phyloP scores from a whole-genome alignment of 2,329 filamentous ascomycete species.

The Neoarthrinium moseri region DNA sequence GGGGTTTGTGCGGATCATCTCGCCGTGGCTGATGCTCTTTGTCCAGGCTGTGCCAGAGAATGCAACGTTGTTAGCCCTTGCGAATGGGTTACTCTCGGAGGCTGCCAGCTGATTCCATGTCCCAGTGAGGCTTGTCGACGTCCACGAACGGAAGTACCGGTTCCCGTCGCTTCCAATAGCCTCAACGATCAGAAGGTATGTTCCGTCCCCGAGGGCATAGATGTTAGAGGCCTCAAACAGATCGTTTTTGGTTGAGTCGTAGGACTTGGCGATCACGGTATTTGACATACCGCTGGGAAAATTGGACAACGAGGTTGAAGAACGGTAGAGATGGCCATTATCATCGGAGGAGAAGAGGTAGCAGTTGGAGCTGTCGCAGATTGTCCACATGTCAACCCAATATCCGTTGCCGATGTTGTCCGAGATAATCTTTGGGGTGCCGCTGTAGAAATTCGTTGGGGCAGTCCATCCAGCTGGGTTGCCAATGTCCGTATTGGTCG shows the following conservation, averaged over 20 bases:
- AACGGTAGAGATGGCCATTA: conserved; percentile 38
- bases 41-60: conserved; percentile 35
- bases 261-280: conserved; percentile 31
- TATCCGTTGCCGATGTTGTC: conserved; percentile 31
- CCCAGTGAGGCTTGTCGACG: conserved; percentile 27
- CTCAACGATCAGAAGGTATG: conserved; percentile 37
- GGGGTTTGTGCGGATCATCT: conserved; percentile 28
- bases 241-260: conserved; percentile 21
- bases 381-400: conserved; percentile 31
- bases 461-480: conserved; percentile 38
- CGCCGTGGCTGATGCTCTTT: conserved; percentile 30
- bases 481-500: conserved; percentile 37
- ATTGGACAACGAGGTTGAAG: conserved; percentile 27
- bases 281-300: conserved; percentile 35
- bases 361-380: conserved; percentile 34
- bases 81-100: conserved; percentile 35
- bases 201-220: conserved; percentile 28
- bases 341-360: conserved; percentile 40
- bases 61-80: conserved; percentile 32
- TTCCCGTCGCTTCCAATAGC: conserved; percentile 29
- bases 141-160: conserved; percentile 39
- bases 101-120: conserved; percentile 32
- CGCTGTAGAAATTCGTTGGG: conserved; percentile 32
- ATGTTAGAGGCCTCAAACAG: conserved; percentile 38
- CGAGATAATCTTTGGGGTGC: conserved; percentile 29